A percentile compares a stretch with the other conserved stretches of the same genome.
phyloP scores from a whole-genome alignment of 2,329 filamentous ascomycete genomes.

The Chalara sp. region DNA sequence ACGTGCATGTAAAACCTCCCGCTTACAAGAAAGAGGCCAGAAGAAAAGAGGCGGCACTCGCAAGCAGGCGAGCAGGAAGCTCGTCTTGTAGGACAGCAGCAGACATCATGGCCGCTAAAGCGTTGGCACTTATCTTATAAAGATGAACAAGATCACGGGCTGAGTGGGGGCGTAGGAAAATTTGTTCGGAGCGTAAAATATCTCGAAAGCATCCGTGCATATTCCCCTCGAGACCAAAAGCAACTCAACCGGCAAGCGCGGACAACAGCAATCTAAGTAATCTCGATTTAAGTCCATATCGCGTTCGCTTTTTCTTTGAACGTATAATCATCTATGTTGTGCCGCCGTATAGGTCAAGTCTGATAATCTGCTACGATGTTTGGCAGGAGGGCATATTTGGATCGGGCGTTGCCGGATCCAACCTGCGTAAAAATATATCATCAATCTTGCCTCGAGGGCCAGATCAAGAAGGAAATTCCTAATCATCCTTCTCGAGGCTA shows the following conservation, averaged over 20 bases:
- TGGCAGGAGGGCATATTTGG: background rate
- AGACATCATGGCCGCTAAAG: background rate
- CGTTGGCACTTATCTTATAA: background rate
- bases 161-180: background rate
- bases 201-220: background rate
- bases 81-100: background rate
- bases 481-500: no score
- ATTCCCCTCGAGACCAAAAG: background rate
- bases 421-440: background rate
- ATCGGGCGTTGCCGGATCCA: background rate
- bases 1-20: background rate
- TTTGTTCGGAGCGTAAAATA: background rate
- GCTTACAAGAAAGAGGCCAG: constrained; percentile 1
- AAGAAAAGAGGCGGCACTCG: constrained; percentile 2
- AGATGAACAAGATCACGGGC: background rate
- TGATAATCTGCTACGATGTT: background rate
- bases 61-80: constrained; percentile 1
- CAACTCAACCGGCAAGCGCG: background rate
- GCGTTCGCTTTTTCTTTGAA: background rate
- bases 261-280: background rate
- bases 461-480: background rate
- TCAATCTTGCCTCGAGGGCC: background rate
- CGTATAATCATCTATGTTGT: background rate
- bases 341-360: background rate
- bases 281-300: background rate